phyloP scores from a whole-genome alignment of 148 eudicot genomes.

The Diospyros lotus region DNA sequence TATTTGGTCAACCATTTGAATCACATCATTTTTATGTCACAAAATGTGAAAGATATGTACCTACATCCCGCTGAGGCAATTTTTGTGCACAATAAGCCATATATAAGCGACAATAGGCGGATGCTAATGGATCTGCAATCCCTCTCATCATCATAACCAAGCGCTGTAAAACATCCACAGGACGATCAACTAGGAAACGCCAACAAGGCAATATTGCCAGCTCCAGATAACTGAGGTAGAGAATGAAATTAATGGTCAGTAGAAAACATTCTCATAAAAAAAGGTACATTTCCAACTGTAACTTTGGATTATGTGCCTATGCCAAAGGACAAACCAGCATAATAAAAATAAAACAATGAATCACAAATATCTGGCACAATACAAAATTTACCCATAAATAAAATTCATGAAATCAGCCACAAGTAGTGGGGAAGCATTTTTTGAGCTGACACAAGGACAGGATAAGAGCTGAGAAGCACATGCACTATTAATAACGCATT shows the following conservation, averaged over 20 bases:
- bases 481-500: too few species aligned
- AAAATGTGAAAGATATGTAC: conserved; percentile 20
- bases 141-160: conserved; percentile 75
- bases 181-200: conserved; percentile 51
- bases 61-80: conserved; percentile 31
- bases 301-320: not conserved
- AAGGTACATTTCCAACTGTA: not conserved
- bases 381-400: not conserved
- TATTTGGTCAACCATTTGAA: not conserved
- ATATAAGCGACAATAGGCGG: conserved; percentile 69
- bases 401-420: too few species aligned
- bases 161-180: conserved; percentile 43
- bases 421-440: too few species aligned
- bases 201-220: conserved; percentile 71
- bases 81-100: conserved; percentile 50
- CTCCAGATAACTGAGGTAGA: conserved; percentile 62
- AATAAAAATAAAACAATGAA: not conserved
- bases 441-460: too few species aligned
- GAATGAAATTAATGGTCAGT: conserved; percentile 8
- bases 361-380: not conserved
- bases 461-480: too few species aligned
- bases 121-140: conserved; percentile 71
- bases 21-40: too few species aligned
- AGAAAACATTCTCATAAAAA: not conserved
- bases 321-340: not conserved